A percentile compares a stretch with the other conserved stretches of the same genome.
phyloP scores from a whole-genome alignment of 1,139 yeast genomes.

The Taiozyma sp. region DNA sequence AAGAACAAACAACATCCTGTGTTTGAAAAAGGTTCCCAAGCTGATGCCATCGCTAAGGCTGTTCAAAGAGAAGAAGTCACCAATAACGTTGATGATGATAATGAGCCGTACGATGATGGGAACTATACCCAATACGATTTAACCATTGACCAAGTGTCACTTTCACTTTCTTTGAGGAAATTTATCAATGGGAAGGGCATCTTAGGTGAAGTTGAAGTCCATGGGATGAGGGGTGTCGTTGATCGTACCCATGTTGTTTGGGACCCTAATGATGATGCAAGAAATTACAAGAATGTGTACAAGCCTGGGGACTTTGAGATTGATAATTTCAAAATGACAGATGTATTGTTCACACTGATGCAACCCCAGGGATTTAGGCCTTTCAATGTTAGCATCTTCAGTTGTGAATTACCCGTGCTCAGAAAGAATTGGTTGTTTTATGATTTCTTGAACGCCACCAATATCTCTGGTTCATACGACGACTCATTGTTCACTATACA shows the following conservation, averaged over 20 bases:
- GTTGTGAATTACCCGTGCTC: conserved; percentile 71
- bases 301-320: conserved; percentile 92
- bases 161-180: conserved; percentile 72
- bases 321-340: conserved; percentile 76
- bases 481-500: conserved; percentile 90
- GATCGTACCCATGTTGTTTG: conserved; percentile 85
- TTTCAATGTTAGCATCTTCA: conserved; percentile 79
- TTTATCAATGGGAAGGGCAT: conserved; percentile 93
- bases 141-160: conserved; percentile 79
- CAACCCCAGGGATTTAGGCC: conserved; percentile 83
- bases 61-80: conserved; percentile 27
- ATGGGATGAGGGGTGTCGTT: conserved; percentile 85
- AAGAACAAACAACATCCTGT: conserved; percentile 32
- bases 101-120: conserved; percentile 65
- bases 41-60: conserved; percentile 50
- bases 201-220: conserved; percentile 71
- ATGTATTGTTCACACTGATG: conserved; percentile 69
- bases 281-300: conserved; percentile 67
- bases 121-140: conserved; percentile 94
- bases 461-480: conserved; percentile 88
- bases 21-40: conserved; percentile 71
- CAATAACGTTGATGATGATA: conserved; percentile 26
- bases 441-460: conserved; percentile 79
- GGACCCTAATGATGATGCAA: conserved; percentile 79
- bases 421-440: conserved; percentile 91